phyloP scores from a whole-genome alignment of 2,329 filamentous ascomycete genomes.

The Clarireedia homoeocarpa region DNA sequence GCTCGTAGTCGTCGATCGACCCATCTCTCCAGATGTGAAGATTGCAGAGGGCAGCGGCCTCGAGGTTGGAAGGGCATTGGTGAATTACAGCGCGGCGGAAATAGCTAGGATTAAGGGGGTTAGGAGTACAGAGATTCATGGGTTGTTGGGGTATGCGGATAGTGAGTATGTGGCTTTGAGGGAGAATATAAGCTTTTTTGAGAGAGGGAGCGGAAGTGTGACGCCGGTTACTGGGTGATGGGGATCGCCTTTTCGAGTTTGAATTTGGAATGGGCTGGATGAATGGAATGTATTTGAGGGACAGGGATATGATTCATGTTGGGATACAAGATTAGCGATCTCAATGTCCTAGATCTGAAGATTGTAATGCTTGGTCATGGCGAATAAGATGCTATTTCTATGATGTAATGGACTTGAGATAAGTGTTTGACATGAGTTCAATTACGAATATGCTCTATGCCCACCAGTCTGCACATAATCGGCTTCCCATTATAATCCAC shows the following conservation, averaged over 20 bases:
- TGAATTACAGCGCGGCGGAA: constrained; percentile 86
- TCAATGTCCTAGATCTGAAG: too few relatives aligned
- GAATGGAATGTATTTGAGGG: neutral
- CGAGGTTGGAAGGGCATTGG: constrained; percentile 82
- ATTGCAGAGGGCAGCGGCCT: constrained; percentile 43
- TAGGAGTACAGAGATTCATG: constrained; percentile 72
- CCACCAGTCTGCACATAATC: too few relatives aligned
- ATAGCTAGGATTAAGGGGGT: constrained; percentile 78
- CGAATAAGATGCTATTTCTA: too few relatives aligned
- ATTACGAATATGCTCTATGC: too few relatives aligned
- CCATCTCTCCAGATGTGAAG: constrained; percentile 32
- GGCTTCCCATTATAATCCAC: too few relatives aligned
- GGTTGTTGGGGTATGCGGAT: constrained; percentile 81
- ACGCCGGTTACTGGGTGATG: neutral
- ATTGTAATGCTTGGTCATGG: too few relatives aligned
- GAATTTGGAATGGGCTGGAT: neutral
- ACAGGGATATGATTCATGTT: neutral
- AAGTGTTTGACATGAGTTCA: too few relatives aligned
- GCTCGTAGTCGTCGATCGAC: constrained; percentile 67
- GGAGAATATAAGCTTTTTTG: constrained; percentile 71
- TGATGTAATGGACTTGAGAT: too few relatives aligned
- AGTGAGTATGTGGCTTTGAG: constrained; percentile 88
- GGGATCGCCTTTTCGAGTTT: neutral
- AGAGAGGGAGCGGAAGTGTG: constrained; percentile 25
- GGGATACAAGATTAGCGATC: too few relatives aligned